Conservation (phyloP, 352 stramenopile genomes). For the Aphanomyces invadans region DNA sequence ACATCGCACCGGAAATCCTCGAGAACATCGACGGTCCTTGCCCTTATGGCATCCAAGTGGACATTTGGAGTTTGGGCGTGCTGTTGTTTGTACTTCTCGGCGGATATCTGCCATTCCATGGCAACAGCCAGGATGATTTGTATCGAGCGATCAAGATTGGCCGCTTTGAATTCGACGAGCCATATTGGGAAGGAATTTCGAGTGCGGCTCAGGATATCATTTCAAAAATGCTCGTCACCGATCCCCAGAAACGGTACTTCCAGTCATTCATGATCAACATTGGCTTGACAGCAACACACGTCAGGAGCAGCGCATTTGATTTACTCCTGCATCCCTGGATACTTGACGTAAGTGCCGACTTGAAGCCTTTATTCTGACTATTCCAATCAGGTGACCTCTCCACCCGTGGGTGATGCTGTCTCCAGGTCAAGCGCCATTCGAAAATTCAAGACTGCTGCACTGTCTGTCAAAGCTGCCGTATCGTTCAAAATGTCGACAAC, state of each 20-base stretch:
- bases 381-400: not conserved
- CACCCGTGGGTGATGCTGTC: not conserved
- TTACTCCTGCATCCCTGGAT: too few species aligned
- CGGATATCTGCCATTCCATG: conserved; percentile 82
- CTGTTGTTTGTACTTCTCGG: conserved; percentile 87
- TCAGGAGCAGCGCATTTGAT: not conserved
- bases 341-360: too few species aligned
- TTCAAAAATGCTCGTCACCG: conserved; percentile 72
- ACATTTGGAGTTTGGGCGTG: conserved; percentile 80
- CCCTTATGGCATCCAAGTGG: conserved; percentile 64
- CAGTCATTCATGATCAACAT: too few species aligned
- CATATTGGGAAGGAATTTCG: conserved; percentile 86
- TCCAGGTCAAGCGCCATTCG: not conserved
- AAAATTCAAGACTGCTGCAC: not conserved
- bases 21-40: conserved; percentile 30
- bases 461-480: not conserved
- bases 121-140: conserved; percentile 90
- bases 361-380: too few species aligned
- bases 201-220: conserved; percentile 88
- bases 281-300: not conserved
- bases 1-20: conserved; percentile 35
- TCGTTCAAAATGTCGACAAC: not conserved
- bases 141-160: conserved; percentile 84
- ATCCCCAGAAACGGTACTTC: conserved; percentile 52
- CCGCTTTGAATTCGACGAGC: conserved; percentile 79